Percentiles rank a stretch among this genome's conserved stretches.
phyloP scores from a whole-genome alignment of 139 green algal species.

The Ettlia oleoabundans region DNA sequence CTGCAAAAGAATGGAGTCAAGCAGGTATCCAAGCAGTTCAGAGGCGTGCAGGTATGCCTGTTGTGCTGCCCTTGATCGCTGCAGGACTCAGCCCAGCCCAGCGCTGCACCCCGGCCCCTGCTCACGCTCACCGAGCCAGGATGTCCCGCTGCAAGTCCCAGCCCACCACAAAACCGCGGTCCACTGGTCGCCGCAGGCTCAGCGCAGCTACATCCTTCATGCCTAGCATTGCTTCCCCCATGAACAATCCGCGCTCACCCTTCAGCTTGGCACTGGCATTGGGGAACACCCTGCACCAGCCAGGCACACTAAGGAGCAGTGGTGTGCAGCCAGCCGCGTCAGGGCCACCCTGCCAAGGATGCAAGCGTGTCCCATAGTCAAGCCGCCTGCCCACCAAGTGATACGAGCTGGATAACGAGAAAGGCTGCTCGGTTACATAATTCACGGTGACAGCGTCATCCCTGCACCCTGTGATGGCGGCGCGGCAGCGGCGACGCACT shows the following conservation, averaged over 20 bases:
- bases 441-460: too few relatives aligned
- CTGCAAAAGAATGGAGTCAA: too few relatives aligned
- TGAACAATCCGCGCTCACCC: constrained; percentile 63
- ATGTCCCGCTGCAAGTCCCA: constrained; percentile 86
- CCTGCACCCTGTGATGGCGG: background rate
- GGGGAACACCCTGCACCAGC: constrained; percentile 83
- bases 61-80: background rate
- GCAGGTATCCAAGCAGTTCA: too few relatives aligned
- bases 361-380: too few relatives aligned
- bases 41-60: background rate
- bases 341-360: too few relatives aligned
- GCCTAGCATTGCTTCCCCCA: constrained; percentile 71
- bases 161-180: constrained; percentile 88
- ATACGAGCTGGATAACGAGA: too few relatives aligned
- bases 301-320: too few relatives aligned
- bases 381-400: too few relatives aligned
- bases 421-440: too few relatives aligned
- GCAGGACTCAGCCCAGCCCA: background rate
- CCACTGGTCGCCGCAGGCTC: constrained; percentile 69
- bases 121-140: constrained; percentile 58
- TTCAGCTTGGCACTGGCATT: constrained; percentile 83
- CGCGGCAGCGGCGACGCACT: constrained; percentile 5
- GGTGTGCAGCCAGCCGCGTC: too few relatives aligned
- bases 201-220: constrained; percentile 76
- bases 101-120: too few relatives aligned